Evolutionary conservation across 192 early-diverging fungal species (phyloP).

Genomic region (Dispira parvispora): DNA sequence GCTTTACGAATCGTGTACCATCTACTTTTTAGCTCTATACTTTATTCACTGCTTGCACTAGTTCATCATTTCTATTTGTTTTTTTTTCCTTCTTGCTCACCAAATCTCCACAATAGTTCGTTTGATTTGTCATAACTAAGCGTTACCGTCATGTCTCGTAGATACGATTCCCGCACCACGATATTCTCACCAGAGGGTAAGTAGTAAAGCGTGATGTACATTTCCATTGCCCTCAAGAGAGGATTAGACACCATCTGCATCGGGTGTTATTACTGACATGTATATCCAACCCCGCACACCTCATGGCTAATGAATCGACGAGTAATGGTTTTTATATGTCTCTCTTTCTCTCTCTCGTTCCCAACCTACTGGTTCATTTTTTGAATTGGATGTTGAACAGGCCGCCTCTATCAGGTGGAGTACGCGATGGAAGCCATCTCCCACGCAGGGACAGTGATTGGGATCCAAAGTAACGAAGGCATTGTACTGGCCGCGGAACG

Average conservation of each 20-base stretch:
- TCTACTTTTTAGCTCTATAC: no score
- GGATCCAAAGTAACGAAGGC: constrained; percentile 81
- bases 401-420: constrained; percentile 97
- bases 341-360: background rate
- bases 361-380: background rate
- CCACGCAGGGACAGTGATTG: constrained; percentile 87
- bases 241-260: no score
- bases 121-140: no score
- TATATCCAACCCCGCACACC: background rate
- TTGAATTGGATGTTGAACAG: constrained; percentile 23
- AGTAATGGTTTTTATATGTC: background rate
- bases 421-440: constrained; percentile 99
- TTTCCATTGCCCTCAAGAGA: background rate
- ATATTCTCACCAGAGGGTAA: constrained; percentile 99
- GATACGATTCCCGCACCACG: constrained; percentile 97
- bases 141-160: constrained; percentile 56
- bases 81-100: no score
- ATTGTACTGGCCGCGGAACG: constrained; percentile 95
- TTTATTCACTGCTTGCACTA: no score
- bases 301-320: background rate
- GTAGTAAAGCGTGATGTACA: background rate
- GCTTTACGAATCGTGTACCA: no score
- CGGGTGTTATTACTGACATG: background rate
- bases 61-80: no score
- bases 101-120: no score